Evolutionary conservation across 148 eudicot species (phyloP).

Genomic region (Vaccinium macrocarpon): DNA sequence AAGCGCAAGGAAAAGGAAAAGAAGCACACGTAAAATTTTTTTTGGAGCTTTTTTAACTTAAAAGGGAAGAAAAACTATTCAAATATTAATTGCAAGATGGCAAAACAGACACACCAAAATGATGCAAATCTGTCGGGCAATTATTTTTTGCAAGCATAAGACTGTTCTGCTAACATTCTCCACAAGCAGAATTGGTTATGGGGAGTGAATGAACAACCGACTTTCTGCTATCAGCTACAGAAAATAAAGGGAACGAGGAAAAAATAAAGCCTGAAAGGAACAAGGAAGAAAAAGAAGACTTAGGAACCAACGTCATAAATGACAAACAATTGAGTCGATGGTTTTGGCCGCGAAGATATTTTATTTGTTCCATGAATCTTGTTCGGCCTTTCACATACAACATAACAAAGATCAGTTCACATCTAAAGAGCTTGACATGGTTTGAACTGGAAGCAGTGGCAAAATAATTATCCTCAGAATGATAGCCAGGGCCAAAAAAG

Average conservation of each 20-base stretch:
- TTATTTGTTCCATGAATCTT: neutral
- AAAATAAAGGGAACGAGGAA: neutral
- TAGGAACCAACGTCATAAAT: neutral
- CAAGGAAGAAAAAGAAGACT: neutral
- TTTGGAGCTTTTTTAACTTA: no score
- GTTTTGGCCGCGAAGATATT: neutral
- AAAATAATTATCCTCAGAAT: neutral
- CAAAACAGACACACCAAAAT: no score
- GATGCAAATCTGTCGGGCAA: neutral
- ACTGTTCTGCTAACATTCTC: neutral
- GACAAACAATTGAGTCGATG: neutral
- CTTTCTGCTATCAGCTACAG: neutral
- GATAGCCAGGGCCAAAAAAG: neutral
- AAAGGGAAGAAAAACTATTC: no score
- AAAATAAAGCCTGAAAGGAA: neutral
- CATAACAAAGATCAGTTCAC: neutral
- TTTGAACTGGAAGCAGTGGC: neutral
- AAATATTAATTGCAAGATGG: no score
- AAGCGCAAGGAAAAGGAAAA: no score
- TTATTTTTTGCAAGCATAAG: neutral
- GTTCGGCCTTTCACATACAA: neutral
- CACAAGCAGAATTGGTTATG: neutral
- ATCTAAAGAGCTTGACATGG: neutral
- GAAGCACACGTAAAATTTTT: no score
- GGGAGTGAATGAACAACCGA: neutral